Percentiles rank a stretch among this genome's conserved stretches.
These are phyloP conservation scores for Hygrophorus russula DNA, from an alignment of 768 basidiomycete species.

Conservation along the genomic window DNA sequence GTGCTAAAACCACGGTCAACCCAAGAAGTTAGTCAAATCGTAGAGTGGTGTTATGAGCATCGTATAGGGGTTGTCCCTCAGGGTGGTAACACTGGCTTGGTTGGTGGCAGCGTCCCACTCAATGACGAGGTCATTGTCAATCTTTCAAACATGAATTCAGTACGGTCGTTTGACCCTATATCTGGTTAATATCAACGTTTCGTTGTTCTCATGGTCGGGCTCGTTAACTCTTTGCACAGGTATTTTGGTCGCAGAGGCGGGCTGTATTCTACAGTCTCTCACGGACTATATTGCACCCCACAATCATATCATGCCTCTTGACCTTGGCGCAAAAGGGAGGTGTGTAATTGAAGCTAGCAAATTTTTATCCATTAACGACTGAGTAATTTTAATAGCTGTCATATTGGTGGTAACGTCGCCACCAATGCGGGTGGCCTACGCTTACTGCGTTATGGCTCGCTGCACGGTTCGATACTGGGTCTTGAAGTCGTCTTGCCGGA, in stretches of 20 bases:
- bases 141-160: constrained; percentile 68
- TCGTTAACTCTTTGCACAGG: constrained; percentile 34
- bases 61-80: constrained; percentile 91
- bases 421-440: constrained; percentile 98
- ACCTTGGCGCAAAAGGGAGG: constrained; percentile 95
- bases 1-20: constrained; percentile 86
- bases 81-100: constrained; percentile 96
- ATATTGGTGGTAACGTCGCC: constrained; percentile 94
- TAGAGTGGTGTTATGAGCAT: constrained; percentile 76
- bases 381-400: constrained; percentile 49
- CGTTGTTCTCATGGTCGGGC: constrained; percentile 4
- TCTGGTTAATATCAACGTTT: constrained; percentile 43
- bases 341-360: constrained; percentile 18
- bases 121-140: constrained; percentile 82
- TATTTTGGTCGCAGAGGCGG: constrained; percentile 86
- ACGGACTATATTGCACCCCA: constrained; percentile 79
- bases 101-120: constrained; percentile 88
- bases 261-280: constrained; percentile 83
- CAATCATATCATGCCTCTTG: constrained; percentile 93
- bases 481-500: constrained; percentile 94
- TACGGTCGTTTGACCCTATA: constrained; percentile 75
- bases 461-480: constrained; percentile 91
- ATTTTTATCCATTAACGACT: not conserved
- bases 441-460: constrained; percentile 84
- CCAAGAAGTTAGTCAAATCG: constrained; percentile 76